Percentiles rank a stretch among this genome's conserved stretches.
Conservation (phyloP, 176 grass and related monocot genomes). For the Paspalum vaginatum region DNA sequence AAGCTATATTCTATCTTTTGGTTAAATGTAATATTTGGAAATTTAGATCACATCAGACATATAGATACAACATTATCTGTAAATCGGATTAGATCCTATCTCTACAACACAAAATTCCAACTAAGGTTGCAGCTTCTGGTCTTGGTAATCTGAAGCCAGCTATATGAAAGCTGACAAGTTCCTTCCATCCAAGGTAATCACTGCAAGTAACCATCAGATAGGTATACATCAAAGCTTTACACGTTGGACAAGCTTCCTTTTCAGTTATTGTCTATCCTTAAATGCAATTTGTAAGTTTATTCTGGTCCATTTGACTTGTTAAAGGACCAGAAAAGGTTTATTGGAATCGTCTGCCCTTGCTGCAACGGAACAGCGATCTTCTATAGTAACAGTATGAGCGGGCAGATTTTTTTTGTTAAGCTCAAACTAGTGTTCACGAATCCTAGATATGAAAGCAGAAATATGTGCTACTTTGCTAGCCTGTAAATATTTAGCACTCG, state of each 20-base stretch:
- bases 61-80: background rate
- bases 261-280: slow-evolving; percentile 11
- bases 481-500: background rate
- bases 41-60: background rate
- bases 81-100: background rate
- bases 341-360: background rate
- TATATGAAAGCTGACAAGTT: background rate
- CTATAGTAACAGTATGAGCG: background rate
- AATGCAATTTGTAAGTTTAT: background rate
- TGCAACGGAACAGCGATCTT: background rate
- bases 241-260: background rate
- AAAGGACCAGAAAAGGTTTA: background rate
- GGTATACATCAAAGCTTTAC: slow-evolving; percentile 19
- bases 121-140: background rate
- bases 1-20: background rate
- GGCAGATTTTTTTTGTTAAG: background rate
- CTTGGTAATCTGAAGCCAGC: background rate
- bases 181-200: background rate
- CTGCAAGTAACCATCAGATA: background rate
- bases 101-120: background rate
- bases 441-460: background rate
- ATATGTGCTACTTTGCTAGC: background rate
- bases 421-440: background rate
- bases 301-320: background rate
- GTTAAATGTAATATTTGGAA: background rate